Base-by-base conservation (phyloP, 768 basidiomycete genomes). In the Tylopilus vinaceipallidus region DNA sequence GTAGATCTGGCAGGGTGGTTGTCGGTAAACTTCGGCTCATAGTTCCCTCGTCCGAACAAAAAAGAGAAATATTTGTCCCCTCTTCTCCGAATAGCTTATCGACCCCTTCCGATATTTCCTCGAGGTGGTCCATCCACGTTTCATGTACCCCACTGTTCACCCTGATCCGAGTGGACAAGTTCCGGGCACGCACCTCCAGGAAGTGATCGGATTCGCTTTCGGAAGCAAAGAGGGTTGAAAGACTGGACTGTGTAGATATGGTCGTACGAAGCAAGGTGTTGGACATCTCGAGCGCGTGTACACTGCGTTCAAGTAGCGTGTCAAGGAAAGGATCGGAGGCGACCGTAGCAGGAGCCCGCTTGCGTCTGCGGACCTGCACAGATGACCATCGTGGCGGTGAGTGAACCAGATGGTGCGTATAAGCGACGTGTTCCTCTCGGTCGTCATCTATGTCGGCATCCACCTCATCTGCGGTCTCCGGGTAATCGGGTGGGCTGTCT, bases 271-370 rank as follows among this genome's bases (percentile, higher is more conserved):
- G 72, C 11, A 92, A 72, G 3, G 82, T 77, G 50, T 92, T 92
- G 5, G 90, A 92, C 75, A 91, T 83, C 64, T 92, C 91, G 9
- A 93, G 74, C 1, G 90, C 90, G 67, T 90, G 83, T 13, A 92
- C 87, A 55, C 88, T 90, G 54, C 90, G 82, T 50, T 82, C 87
- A 2, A 92, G 76, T 14, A 92, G 73, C n/a, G 84, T 77, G 66
- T 92, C 91, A 23, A 91, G 76, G 58, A 78, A 82, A 12, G 79
- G 77, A 63, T 86, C 83, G 42, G 71, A 33, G 9, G 38, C 26
- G 64, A 19, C 67, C 42, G 27, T 29, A 12, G 27, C 51, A 63
- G 58, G 57, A 19, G 53, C 47, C 40, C 67, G 58, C 49, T 68
- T 63, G 50, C 64, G 60, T 29, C 68, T 61, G 40, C 61, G 63